phyloP scores from a whole-genome alignment of 805 yeast genomes.

The Yamadazyma laniorum region DNA sequence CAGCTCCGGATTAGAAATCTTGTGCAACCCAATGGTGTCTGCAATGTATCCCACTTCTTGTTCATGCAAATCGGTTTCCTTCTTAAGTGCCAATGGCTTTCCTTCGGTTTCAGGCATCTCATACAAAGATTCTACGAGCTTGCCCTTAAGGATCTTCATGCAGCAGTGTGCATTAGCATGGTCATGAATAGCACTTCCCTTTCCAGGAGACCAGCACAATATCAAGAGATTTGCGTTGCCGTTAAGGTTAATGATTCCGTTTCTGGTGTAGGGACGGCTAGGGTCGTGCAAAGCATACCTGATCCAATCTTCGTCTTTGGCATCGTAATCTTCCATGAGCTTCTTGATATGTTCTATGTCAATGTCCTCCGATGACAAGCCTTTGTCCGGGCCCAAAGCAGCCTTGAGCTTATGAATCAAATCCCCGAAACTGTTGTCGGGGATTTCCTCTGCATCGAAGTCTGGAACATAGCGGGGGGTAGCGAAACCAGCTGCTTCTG shows the following conservation, averaged over 20 bases:
- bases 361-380: slow-evolving; percentile 46
- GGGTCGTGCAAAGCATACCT: slow-evolving; percentile 55
- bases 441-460: slow-evolving; percentile 11
- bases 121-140: slow-evolving; percentile 55
- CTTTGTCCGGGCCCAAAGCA: slow-evolving; percentile 20
- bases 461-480: neutral
- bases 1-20: slow-evolving; percentile 49
- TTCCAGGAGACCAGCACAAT: slow-evolving; percentile 70
- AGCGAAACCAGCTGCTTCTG: neutral
- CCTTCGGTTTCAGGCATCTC: slow-evolving; percentile 43
- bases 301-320: slow-evolving; percentile 55
- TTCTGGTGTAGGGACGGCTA: slow-evolving; percentile 53
- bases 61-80: slow-evolving; percentile 27
- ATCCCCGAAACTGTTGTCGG: slow-evolving; percentile 20
- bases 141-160: slow-evolving; percentile 65
- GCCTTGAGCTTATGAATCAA: slow-evolving; percentile 22
- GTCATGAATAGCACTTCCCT: slow-evolving; percentile 65
- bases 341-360: slow-evolving; percentile 47
- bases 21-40: slow-evolving; percentile 65
- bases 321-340: slow-evolving; percentile 47
- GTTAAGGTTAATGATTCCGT: slow-evolving; percentile 74
- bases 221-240: slow-evolving; percentile 65
- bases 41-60: slow-evolving; percentile 63
- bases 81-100: slow-evolving; percentile 20
- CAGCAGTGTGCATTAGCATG: slow-evolving; percentile 77